A percentile compares a stretch with the other conserved stretches of the same genome.
These are phyloP conservation scores for Metschnikowia matae DNA, from an alignment of 805 yeast species.

Conservation along the genomic window DNA sequence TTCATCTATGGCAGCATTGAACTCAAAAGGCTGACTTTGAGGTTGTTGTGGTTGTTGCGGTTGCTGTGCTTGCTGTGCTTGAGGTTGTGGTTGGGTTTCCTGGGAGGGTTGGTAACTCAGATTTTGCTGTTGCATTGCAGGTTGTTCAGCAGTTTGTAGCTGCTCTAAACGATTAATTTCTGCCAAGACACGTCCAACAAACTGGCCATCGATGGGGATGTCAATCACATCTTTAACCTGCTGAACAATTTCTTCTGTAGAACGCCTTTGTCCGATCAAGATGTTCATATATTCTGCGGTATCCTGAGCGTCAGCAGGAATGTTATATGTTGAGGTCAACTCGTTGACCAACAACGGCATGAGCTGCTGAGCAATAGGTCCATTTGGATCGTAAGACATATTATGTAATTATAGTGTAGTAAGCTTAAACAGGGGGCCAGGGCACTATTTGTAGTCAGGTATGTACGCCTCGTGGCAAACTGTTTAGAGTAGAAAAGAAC, in stretches of 20 bases:
- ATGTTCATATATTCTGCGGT: constrained; percentile 68
- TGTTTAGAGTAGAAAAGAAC: background rate
- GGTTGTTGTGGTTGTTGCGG: constrained; percentile 12
- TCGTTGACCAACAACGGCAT: constrained; percentile 34
- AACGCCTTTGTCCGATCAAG: constrained; percentile 63
- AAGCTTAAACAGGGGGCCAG: background rate
- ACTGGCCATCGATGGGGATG: constrained; percentile 52
- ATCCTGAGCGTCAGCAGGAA: constrained; percentile 36
- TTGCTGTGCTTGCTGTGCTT: constrained; percentile 9
- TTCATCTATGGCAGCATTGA: background rate
- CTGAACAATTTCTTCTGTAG: constrained; percentile 53
- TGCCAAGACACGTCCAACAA: constrained; percentile 52
- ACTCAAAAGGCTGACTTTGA: background rate
- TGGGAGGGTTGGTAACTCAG: constrained; percentile 9
- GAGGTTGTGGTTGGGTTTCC: constrained; percentile 10
- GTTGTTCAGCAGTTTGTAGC: constrained; percentile 3
- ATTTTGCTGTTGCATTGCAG: constrained; percentile 7
- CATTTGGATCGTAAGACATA: constrained; percentile 38
- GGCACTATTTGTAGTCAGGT: background rate
- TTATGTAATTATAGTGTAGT: background rate
- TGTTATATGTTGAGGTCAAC: constrained; percentile 30
- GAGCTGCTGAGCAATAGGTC: constrained; percentile 35
- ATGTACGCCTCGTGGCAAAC: constrained; percentile 2
- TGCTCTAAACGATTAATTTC: constrained; percentile 40
- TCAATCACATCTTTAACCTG: constrained; percentile 64